A percentile compares a stretch with the other conserved stretches of the same genome.
Evolutionary conservation across 2,329 filamentous ascomycete genomes (phyloP).

Genomic region (Akanthomyces muscarius): DNA sequence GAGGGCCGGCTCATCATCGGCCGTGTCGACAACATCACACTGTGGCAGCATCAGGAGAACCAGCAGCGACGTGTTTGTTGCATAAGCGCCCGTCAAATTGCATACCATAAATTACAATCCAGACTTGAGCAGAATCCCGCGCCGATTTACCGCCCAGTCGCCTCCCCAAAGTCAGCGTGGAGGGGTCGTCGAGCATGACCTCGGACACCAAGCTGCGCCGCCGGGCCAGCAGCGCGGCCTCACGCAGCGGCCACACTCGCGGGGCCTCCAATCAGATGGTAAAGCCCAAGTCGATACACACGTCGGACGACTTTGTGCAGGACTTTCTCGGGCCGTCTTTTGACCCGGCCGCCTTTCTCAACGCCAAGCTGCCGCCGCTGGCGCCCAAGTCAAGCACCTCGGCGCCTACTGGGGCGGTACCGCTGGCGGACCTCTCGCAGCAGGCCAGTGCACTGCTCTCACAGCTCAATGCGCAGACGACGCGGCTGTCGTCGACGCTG

Average conservation of each 20-base stretch:
- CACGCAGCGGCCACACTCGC: conserved; percentile 39
- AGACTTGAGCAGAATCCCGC: too few species aligned
- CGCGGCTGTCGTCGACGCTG: conserved; percentile 72
- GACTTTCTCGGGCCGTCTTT: conserved; percentile 75
- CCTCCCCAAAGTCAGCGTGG: not conserved
- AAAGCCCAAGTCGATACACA: conserved; percentile 55
- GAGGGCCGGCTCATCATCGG: conserved; percentile 34
- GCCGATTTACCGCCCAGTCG: not conserved
- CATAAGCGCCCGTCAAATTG: not conserved
- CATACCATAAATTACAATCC: not conserved
- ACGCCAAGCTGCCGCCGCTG: conserved; percentile 69
- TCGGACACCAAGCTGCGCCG: conserved; percentile 33
- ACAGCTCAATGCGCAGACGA: conserved; percentile 83
- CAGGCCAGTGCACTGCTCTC: conserved; percentile 82
- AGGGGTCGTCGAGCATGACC: conserved; percentile 24
- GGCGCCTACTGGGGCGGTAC: conserved; percentile 38
- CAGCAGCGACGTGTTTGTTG: not conserved
- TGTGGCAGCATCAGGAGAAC: not conserved
- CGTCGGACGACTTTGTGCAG: conserved; percentile 67
- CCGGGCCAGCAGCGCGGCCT: conserved; percentile 44
- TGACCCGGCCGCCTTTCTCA: conserved; percentile 81
- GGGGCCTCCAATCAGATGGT: conserved; percentile 35
- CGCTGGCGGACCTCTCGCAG: conserved; percentile 71
- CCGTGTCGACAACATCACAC: conserved; percentile 17
- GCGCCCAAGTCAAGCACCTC: conserved; percentile 37